These are phyloP conservation scores for Niveomyces coronatus DNA, from an alignment of 2,329 filamentous ascomycete species.

Conservation along the genomic window DNA sequence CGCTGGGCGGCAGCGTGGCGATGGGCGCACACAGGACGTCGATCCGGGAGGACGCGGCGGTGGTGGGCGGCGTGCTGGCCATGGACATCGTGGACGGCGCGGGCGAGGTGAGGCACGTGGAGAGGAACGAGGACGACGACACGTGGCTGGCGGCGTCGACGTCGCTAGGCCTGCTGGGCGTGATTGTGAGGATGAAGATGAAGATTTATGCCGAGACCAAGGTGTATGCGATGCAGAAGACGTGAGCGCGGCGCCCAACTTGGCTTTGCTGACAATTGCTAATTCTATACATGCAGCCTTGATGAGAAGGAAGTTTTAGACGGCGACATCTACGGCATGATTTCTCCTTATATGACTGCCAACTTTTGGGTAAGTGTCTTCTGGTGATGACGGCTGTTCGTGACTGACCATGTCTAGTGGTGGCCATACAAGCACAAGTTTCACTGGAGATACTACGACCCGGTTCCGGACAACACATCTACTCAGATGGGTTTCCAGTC, in stretches of 20 bases:
- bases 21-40: constrained; percentile 42
- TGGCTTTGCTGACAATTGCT: too few species aligned
- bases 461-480: constrained; percentile 28
- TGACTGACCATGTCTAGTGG: constrained; percentile 33
- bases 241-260: constrained; percentile 24
- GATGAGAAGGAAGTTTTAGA: constrained; percentile 37
- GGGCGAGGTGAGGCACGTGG: constrained; percentile 31
- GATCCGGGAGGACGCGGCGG: constrained; percentile 37
- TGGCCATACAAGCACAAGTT: constrained; percentile 42
- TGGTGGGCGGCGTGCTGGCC: constrained; percentile 36
- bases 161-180: constrained; percentile 36
- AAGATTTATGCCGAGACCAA: constrained; percentile 41
- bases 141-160: constrained; percentile 43
- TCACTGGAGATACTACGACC: constrained; percentile 42
- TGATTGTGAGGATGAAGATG: constrained; percentile 38
- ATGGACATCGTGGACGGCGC: constrained; percentile 39
- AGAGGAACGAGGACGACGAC: constrained; percentile 31
- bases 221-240: constrained; percentile 39
- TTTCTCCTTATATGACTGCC: constrained; percentile 39
- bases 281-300: too few species aligned
- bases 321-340: constrained; percentile 39
- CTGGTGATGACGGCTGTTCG: too few species aligned
- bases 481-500: constrained; percentile 40
- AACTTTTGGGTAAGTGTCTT: constrained; percentile 38
- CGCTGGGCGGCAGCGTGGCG: constrained; percentile 37